Conservation (phyloP, 495 filamentous ascomycete genomes). For the Evansstolkia leycettana region DNA sequence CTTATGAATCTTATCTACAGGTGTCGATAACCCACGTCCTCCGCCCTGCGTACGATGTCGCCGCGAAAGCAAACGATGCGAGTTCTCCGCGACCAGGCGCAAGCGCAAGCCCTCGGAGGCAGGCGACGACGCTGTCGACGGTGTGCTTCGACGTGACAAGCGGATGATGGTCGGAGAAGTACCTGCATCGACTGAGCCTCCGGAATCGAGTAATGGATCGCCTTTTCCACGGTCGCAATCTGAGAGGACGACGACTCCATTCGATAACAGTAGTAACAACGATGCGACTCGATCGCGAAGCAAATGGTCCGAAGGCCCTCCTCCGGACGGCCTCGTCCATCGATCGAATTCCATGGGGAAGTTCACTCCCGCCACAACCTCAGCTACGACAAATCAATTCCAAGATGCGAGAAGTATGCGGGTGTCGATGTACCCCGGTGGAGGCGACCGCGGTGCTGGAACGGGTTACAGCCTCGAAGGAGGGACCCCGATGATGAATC, state of each 20-base stretch:
- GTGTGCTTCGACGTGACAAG: slow-evolving; percentile 39
- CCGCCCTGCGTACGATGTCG: slow-evolving; percentile 91
- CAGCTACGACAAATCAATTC: slow-evolving; percentile 15
- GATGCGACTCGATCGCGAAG: slow-evolving; percentile 14
- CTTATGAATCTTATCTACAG: slow-evolving; percentile 16
- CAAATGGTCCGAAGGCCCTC: slow-evolving; percentile 22
- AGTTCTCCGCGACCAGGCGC: slow-evolving; percentile 88
- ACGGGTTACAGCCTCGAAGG: slow-evolving; percentile 19
- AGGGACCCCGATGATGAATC: slow-evolving; percentile 39
- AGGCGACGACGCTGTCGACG: slow-evolving; percentile 39
- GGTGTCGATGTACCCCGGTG: slow-evolving; percentile 16
- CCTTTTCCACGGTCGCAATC: slow-evolving; percentile 15
- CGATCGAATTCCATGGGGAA: not conserved
- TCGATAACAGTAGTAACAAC: slow-evolving; percentile 9
- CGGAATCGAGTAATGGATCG: slow-evolving; percentile 14
- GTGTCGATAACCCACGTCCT: slow-evolving; percentile 83
- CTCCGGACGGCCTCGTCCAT: slow-evolving; percentile 4
- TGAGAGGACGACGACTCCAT: slow-evolving; percentile 11
- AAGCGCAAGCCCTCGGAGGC: slow-evolving; percentile 72
- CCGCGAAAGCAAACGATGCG: slow-evolving; percentile 87
- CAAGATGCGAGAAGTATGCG: slow-evolving; percentile 19
- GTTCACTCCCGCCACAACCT: slow-evolving; percentile 4
- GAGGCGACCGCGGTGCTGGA: slow-evolving; percentile 16
- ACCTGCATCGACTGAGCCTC: slow-evolving; percentile 15
- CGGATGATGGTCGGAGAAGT: slow-evolving; percentile 35